Base-by-base conservation (phyloP, 129 eudicot genomes). In the Scalesia atractyloides region DNA sequence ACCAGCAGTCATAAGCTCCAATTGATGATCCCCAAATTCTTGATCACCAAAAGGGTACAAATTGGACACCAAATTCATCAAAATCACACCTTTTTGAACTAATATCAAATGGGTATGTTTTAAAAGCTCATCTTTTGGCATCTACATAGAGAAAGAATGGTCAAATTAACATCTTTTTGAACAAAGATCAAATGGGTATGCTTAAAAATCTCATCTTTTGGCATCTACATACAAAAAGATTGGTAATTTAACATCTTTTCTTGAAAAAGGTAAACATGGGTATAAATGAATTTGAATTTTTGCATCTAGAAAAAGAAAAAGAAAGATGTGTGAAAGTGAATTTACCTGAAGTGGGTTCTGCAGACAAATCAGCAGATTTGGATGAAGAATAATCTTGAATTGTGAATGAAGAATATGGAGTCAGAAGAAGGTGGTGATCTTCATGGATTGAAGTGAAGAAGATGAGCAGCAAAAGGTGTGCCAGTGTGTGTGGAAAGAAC, bases 381-480 rank as follows among this genome's bases (percentile, higher is more conserved):
- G 30, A 24, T 24, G 30, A 24, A 24, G 30, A 24, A 47, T 19
- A 24, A 47, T 19, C 63, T 68, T 58, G 64, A 76, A 57, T 68
- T 56, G 20, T 44, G 53, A 75, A 66, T 66, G 59, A 66, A 75
- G 73, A 75, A 53, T 22, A 37, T 4, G 30, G 30, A 24, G 30
- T 39, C 9, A 17, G 51, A 74, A 74, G 49, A 66, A 68, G 60
- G 14, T 50, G 72, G 30, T 24, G 30, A 74, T 65, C 56, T 64
- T 74, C 64, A 64, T 36, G 64, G 69, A 63, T 63, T 36, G 61
- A 30, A 62, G 76, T 59, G 20, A 17, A 51, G 50, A 50, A 73
- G 77, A 49, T 68, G 73, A 73, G 77, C 49, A 73, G 79, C 30
- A 69, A 77, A 77, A 77, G 81, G 76, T 50, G 81, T 77, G 81